Evolutionary conservation across 2,329 filamentous ascomycete genomes (phyloP).

Genomic region (Teratosphaeria pseudoeucalypti): DNA sequence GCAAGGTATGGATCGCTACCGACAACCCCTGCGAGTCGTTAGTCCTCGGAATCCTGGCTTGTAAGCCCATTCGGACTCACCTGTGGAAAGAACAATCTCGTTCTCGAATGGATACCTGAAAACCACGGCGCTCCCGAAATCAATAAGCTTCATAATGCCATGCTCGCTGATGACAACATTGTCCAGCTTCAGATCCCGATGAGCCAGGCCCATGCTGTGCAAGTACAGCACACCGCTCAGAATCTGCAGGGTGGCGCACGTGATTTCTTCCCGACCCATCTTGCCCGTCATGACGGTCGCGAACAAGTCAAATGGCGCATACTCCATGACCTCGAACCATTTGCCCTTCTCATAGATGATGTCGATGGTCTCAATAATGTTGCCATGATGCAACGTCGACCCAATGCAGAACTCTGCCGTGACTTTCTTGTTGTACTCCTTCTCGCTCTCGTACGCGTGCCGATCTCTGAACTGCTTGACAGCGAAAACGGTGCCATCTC

Average conservation of each 20-base stretch:
- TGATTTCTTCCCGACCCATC: constrained; percentile 85
- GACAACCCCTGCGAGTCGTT: constrained; percentile 49
- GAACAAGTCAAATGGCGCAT: constrained; percentile 89
- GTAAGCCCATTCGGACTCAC: constrained; percentile 41
- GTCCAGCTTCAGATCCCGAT: constrained; percentile 91
- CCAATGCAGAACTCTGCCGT: constrained; percentile 98
- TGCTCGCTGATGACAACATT: constrained; percentile 95
- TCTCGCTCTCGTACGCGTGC: constrained; percentile 86
- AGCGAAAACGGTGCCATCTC: constrained; percentile 87
- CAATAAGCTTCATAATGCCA: constrained; percentile 98
- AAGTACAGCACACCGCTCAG: constrained; percentile 88
- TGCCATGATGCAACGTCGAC: constrained; percentile 91
- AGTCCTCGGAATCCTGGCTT: neutral
- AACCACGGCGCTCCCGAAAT: constrained; percentile 94
- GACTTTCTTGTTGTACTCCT: constrained; percentile 95
- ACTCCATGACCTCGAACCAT: constrained; percentile 99
- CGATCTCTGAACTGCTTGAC: constrained; percentile 93
- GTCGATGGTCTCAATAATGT: constrained; percentile 95
- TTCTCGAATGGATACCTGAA: constrained; percentile 97
- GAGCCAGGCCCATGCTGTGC: constrained; percentile 87
- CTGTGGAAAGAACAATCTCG: constrained; percentile 68
- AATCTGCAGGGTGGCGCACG: constrained; percentile 88
- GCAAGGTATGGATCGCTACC: constrained; percentile 93
- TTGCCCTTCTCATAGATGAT: constrained; percentile 88
- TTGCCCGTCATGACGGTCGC: constrained; percentile 98